phyloP scores from a whole-genome alignment of 2,329 filamentous ascomycete genomes.

The Proliferodiscus dingleyae region DNA sequence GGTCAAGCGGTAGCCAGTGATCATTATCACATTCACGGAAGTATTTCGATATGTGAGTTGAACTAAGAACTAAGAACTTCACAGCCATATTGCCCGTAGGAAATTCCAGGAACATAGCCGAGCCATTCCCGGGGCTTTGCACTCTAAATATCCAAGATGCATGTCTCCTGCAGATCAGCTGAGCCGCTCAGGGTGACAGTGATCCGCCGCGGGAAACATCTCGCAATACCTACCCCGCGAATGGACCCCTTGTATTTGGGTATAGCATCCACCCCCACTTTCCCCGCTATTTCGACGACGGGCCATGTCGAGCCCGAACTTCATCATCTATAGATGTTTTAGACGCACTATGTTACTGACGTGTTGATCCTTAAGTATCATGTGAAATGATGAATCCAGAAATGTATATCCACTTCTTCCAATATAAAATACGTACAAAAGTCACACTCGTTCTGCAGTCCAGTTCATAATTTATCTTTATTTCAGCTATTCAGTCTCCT shows the following conservation, averaged over 20 bases:
- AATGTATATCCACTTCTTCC: neutral
- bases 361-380: neutral
- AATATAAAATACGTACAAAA: neutral
- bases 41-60: too few species aligned
- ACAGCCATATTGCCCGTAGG: too few species aligned
- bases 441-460: neutral
- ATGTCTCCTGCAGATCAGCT: too few species aligned
- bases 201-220: neutral
- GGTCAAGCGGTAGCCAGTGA: too few species aligned
- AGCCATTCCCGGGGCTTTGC: too few species aligned
- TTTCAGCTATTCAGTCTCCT: too few species aligned
- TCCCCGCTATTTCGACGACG: conserved; percentile 7
- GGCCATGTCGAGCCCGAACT: conserved; percentile 14
- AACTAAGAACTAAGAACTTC: too few species aligned
- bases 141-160: too few species aligned
- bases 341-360: too few species aligned
- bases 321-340: too few species aligned
- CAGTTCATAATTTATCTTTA: neutral
- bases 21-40: too few species aligned
- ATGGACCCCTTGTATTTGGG: neutral
- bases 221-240: neutral
- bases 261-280: neutral
- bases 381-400: neutral
- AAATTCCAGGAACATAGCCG: too few species aligned
- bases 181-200: neutral